Conservation (phyloP, 805 yeast species). For the Komagataella pseudopastoris region DNA sequence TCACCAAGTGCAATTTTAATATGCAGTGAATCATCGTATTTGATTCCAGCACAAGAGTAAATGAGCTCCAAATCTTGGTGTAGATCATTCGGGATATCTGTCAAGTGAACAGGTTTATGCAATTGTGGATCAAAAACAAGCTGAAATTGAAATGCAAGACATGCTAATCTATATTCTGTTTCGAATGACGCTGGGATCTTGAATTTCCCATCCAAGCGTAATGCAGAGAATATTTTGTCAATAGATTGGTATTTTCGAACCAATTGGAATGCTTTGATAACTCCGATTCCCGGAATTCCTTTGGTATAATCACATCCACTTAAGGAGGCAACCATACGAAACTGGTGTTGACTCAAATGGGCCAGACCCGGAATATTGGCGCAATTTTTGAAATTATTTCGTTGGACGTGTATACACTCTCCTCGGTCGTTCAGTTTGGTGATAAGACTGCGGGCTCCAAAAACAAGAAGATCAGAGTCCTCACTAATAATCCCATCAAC, state of each 20-base stretch:
- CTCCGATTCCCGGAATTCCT: conserved; percentile 75
- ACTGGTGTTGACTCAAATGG: conserved; percentile 36
- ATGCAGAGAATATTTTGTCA: conserved; percentile 40
- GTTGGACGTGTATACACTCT: conserved; percentile 54
- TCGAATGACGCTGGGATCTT: conserved; percentile 43
- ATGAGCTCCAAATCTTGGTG: conserved; percentile 9
- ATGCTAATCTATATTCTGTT: conserved; percentile 51
- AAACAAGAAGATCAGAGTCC: conserved; percentile 83
- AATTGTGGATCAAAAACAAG: conserved; percentile 66
- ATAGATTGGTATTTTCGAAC: conserved; percentile 37
- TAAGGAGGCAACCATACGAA: conserved; percentile 67
- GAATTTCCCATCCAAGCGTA: conserved; percentile 47
- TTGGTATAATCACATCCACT: conserved; percentile 96
- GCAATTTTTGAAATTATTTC: conserved; percentile 32
- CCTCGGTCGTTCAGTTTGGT: conserved; percentile 71
- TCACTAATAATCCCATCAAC: conserved; percentile 86
- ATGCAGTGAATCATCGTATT: conserved; percentile 34
- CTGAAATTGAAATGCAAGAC: conserved; percentile 71
- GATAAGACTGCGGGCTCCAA: conserved; percentile 66
- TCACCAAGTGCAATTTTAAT: conserved; percentile 46
- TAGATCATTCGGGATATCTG: conserved; percentile 31
- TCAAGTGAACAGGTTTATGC: conserved; percentile 39
- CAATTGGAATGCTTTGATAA: conserved; percentile 56
- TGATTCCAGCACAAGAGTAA: conserved; percentile 29
- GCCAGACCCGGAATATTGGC: conserved; percentile 25